These are phyloP conservation scores for Trametes gibbosa DNA, from an alignment of 768 basidiomycete species.

Conservation along the genomic window DNA sequence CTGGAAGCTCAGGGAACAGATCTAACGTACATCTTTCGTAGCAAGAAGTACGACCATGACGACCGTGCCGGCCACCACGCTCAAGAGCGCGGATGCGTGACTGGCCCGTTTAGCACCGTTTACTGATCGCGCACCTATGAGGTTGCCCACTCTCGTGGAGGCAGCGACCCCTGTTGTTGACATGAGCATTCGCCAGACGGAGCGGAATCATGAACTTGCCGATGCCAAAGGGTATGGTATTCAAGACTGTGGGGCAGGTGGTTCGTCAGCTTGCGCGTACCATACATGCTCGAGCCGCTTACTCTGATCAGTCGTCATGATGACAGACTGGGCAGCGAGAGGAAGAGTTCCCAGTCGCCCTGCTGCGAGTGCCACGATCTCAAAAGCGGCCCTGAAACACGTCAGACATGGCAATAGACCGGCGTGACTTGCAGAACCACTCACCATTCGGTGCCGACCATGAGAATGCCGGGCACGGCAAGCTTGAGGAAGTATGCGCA, in stretches of 20 bases:
- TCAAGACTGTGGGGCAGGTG: slow-evolving; percentile 45
- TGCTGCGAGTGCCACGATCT: slow-evolving; percentile 77
- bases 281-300: slow-evolving; percentile 5
- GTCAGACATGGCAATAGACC: not conserved
- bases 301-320: slow-evolving; percentile 83
- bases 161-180: slow-evolving; percentile 53
- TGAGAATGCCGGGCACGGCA: slow-evolving; percentile 73
- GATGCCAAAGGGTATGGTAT: slow-evolving; percentile 75
- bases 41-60: slow-evolving; percentile 62
- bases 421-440: slow-evolving; percentile 11
- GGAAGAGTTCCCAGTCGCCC: slow-evolving; percentile 65
- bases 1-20: not conserved
- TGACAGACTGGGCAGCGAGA: slow-evolving; percentile 73
- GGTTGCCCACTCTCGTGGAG: slow-evolving; percentile 69
- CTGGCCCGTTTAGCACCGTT: slow-evolving; percentile 53
- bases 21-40: slow-evolving; percentile 49
- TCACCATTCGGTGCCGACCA: slow-evolving; percentile 81
- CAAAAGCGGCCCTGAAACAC: slow-evolving; percentile 66
- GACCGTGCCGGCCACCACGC: slow-evolving; percentile 52
- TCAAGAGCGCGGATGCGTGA: slow-evolving; percentile 61
- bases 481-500: slow-evolving; percentile 60
- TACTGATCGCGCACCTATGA: slow-evolving; percentile 59
- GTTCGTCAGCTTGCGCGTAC: not conserved
- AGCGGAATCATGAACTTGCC: slow-evolving; percentile 30
- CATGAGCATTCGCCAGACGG: not conserved